Evolutionary conservation across 805 yeast genomes (phyloP).

Genomic region (Metschnikowia vanudenii): DNA sequence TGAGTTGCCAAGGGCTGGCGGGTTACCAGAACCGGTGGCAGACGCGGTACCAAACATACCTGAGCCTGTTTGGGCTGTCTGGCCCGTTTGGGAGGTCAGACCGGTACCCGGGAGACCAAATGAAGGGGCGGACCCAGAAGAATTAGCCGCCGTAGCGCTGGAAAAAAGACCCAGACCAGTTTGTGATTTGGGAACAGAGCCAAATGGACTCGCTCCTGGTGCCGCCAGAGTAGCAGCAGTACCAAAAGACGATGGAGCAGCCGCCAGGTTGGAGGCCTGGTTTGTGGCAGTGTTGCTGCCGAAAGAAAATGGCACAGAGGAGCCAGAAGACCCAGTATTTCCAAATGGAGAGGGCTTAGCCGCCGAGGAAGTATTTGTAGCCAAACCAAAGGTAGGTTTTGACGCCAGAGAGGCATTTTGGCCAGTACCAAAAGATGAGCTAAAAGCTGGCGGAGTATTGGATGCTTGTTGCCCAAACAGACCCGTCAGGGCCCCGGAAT

Average conservation of each 20-base stretch:
- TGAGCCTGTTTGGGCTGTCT: neutral
- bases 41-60: neutral
- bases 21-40: neutral
- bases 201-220: neutral
- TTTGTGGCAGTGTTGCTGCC: neutral
- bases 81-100: neutral
- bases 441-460: conserved; percentile 1
- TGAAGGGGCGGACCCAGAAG: neutral
- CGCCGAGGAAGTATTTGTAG: neutral
- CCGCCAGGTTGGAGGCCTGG: neutral
- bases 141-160: conserved; percentile 2
- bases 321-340: too few species aligned
- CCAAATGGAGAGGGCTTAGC: conserved; percentile 3
- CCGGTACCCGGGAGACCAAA: neutral
- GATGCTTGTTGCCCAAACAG: conserved; percentile 7
- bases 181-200: conserved; percentile 1
- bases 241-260: conserved; percentile 2
- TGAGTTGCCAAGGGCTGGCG: neutral
- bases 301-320: too few species aligned
- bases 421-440: conserved; percentile 3
- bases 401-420: neutral
- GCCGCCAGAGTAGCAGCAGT: neutral
- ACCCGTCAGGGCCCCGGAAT: conserved; percentile 2
- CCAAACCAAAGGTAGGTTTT: conserved; percentile 8
- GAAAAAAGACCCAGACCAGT: conserved; percentile 2